phyloP scores from a whole-genome alignment of 1,284 basidiomycete species.

The Sutorius eximius region DNA sequence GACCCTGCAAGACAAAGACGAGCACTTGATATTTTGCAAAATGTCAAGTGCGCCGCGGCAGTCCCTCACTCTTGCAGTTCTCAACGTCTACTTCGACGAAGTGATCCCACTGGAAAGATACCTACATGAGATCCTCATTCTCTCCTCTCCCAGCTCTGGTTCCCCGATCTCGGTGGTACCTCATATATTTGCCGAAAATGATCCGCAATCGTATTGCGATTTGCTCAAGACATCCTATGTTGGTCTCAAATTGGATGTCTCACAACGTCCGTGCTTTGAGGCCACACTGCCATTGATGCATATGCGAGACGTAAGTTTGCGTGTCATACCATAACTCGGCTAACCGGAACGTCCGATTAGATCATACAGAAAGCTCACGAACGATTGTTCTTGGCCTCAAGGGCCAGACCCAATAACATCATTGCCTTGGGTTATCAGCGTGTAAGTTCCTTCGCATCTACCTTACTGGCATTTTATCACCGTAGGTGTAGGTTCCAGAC shows the following conservation, averaged over 20 bases:
- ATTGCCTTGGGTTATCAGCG: slow-evolving; percentile 65
- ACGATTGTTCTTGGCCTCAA: slow-evolving; percentile 45
- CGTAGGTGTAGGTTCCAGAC: slow-evolving; percentile 14
- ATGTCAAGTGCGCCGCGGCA: slow-evolving; percentile 9
- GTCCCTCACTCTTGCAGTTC: slow-evolving; percentile 24
- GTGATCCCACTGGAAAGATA: slow-evolving; percentile 45
- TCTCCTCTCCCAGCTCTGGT: slow-evolving; percentile 2
- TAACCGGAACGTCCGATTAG: slow-evolving; percentile 34
- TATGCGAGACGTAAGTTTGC: slow-evolving; percentile 53
- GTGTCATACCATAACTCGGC: background rate
- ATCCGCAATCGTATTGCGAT: slow-evolving; percentile 38
- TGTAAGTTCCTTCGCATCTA: slow-evolving; percentile 37
- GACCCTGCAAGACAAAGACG: background rate
- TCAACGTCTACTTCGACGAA: slow-evolving; percentile 40
- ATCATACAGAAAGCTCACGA: slow-evolving; percentile 60
- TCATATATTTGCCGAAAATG: slow-evolving; percentile 30
- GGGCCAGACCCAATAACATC: slow-evolving; percentile 48
- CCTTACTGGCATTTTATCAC: background rate
- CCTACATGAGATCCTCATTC: slow-evolving; percentile 38
- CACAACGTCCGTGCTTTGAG: slow-evolving; percentile 27
- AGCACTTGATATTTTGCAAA: background rate
- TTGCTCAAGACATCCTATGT: slow-evolving; percentile 50
- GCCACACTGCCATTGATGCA: slow-evolving; percentile 43
- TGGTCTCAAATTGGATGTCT: slow-evolving; percentile 31
- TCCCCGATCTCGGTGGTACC: background rate